Evolutionary conservation across 176 grass and related monocot species (phyloP).

Genomic region (Hsuehochloa calcarea): DNA sequence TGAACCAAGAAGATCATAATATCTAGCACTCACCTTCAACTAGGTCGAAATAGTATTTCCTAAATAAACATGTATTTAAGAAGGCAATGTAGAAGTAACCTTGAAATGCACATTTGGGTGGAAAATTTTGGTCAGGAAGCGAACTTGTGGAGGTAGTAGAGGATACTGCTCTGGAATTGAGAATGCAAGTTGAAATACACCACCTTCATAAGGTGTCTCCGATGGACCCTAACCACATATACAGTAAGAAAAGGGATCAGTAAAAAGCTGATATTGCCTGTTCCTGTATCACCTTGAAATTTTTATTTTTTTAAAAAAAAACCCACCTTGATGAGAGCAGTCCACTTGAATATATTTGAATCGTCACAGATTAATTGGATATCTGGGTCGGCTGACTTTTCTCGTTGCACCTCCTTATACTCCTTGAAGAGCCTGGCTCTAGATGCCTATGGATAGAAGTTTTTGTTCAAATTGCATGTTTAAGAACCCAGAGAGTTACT

Average conservation of each 20-base stretch:
- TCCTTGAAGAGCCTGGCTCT: constrained; percentile 97
- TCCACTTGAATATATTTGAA: constrained; percentile 99
- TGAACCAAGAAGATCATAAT: background rate
- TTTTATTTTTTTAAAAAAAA: too few relatives aligned
- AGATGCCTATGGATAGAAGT: constrained; percentile 55
- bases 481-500: background rate
- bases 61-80: background rate
- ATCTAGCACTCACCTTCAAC: background rate
- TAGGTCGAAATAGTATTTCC: background rate
- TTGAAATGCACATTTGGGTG: constrained; percentile 99
- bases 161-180: constrained; percentile 97
- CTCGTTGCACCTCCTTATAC: constrained; percentile 89
- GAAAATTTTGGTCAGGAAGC: constrained; percentile 99
- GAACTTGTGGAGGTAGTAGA: constrained; percentile 97
- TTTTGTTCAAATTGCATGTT: constrained; percentile 8
- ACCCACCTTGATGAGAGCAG: constrained; percentile 82
- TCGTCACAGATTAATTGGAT: constrained; percentile 96
- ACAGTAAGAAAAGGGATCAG: constrained; percentile 4
- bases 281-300: background rate
- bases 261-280: background rate
- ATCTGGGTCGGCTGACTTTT: constrained; percentile 92
- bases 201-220: constrained; percentile 95
- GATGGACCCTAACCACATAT: constrained; percentile 67
- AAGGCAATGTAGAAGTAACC: constrained; percentile 48
- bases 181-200: constrained; percentile 90